phyloP scores from a whole-genome alignment of 2,329 filamentous ascomycete genomes.

The Alternaria atra region DNA sequence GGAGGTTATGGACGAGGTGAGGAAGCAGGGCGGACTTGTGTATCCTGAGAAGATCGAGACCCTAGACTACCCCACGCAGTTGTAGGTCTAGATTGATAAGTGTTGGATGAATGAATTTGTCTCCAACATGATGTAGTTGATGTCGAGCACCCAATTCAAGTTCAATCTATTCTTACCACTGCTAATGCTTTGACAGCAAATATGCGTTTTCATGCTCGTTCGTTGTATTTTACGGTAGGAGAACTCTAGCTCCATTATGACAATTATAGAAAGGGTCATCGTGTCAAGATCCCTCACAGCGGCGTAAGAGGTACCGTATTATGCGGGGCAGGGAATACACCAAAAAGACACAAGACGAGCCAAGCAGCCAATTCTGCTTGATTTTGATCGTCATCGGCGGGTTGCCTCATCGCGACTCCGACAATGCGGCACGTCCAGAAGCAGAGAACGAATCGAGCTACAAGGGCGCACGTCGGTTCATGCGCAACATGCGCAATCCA shows the following conservation, averaged over 20 bases:
- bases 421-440: too few species aligned
- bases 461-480: not conserved
- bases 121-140: not conserved
- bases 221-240: too few species aligned
- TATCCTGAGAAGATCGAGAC: conserved; percentile 74
- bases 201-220: not conserved
- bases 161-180: too few species aligned
- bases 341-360: too few species aligned
- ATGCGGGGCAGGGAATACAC: too few species aligned
- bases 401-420: too few species aligned
- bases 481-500: not conserved
- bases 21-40: conserved; percentile 67
- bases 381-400: too few species aligned
- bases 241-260: too few species aligned
- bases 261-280: too few species aligned
- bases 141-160: not conserved
- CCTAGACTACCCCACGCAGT: conserved; percentile 41
- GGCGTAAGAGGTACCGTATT: too few species aligned
- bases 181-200: not conserved
- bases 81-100: conserved; percentile 22
- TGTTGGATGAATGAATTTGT: not conserved
- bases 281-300: too few species aligned
- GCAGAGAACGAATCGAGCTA: not conserved
- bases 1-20: conserved; percentile 78
- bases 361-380: too few species aligned